Evolutionary conservation across 2,329 filamentous ascomycete species (phyloP).

Genomic region (Diaporthe citri): DNA sequence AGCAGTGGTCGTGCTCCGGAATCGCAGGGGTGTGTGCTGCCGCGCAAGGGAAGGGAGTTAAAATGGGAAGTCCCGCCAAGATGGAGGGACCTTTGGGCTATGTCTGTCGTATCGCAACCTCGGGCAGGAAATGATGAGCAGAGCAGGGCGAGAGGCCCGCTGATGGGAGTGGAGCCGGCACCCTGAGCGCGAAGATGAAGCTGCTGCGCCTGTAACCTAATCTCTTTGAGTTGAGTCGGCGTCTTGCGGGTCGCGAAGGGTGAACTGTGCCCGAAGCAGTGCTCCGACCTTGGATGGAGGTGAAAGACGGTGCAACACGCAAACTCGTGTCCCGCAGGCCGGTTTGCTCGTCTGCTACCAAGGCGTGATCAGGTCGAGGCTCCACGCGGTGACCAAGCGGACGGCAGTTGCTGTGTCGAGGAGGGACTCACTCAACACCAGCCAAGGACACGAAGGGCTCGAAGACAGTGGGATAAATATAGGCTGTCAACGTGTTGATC

Average conservation of each 20-base stretch:
- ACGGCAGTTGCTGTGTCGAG: conserved; percentile 4
- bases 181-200: conserved; percentile 37
- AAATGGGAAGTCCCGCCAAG: conserved; percentile 28
- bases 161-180: conserved; percentile 35
- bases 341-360: neutral
- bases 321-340: neutral
- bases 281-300: conserved; percentile 2
- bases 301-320: conserved; percentile 28
- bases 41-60: conserved; percentile 9
- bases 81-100: conserved; percentile 38
- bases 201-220: conserved; percentile 37
- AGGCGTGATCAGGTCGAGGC: conserved; percentile 19
- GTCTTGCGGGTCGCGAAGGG: conserved; percentile 16
- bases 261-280: conserved; percentile 33
- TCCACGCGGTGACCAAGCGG: conserved; percentile 24
- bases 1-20: conserved; percentile 14
- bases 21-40: conserved; percentile 30
- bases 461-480: conserved; percentile 3
- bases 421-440: neutral
- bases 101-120: conserved; percentile 36
- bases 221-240: conserved; percentile 28
- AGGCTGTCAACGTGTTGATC: conserved; percentile 16
- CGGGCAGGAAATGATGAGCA: conserved; percentile 39
- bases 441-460: neutral
- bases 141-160: conserved; percentile 36